Evolutionary conservation across 768 basidiomycete genomes (phyloP).

Genomic region (Tylopilus rubrobrunneus): DNA sequence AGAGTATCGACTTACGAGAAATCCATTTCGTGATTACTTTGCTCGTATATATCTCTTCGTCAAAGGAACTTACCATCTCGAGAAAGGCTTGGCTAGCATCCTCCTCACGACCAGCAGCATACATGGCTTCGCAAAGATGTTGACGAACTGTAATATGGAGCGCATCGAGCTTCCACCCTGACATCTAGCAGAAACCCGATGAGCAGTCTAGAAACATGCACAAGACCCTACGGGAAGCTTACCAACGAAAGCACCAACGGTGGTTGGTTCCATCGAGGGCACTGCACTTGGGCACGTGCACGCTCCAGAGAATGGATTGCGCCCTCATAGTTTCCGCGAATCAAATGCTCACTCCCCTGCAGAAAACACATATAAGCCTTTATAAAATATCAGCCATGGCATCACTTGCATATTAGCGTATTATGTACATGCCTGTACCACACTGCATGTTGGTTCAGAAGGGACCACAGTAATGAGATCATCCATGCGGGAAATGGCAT

Average conservation of each 20-base stretch:
- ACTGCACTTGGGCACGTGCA: not conserved
- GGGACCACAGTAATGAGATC: not conserved
- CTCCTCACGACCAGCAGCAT: too few relatives aligned
- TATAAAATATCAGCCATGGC: not conserved
- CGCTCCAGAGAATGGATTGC: not conserved
- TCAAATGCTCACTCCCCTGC: not conserved
- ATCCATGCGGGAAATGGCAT: not conserved
- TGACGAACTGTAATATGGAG: too few relatives aligned
- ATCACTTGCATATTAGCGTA: too few relatives aligned
- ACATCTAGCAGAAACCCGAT: too few relatives aligned
- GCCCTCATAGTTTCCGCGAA: not conserved
- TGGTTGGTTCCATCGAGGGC: too few relatives aligned
- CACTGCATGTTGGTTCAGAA: not conserved
- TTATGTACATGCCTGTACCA: not conserved
- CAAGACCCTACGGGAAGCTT: not conserved
- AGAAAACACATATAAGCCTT: not conserved
- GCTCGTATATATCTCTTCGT: too few relatives aligned
- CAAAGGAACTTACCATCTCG: too few relatives aligned
- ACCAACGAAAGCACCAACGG: not conserved
- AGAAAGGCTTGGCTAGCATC: too few relatives aligned
- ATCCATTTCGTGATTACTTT: too few relatives aligned
- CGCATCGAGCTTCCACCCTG: too few relatives aligned
- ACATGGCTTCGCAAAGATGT: too few relatives aligned
- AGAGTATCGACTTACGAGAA: too few relatives aligned
- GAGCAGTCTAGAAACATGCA: not conserved